Evolutionary conservation across 2,329 filamentous ascomycete species (phyloP), one percentile per base, ranked within the genome.

Genomic region (Fusarium keratoplasticum): DNA sequence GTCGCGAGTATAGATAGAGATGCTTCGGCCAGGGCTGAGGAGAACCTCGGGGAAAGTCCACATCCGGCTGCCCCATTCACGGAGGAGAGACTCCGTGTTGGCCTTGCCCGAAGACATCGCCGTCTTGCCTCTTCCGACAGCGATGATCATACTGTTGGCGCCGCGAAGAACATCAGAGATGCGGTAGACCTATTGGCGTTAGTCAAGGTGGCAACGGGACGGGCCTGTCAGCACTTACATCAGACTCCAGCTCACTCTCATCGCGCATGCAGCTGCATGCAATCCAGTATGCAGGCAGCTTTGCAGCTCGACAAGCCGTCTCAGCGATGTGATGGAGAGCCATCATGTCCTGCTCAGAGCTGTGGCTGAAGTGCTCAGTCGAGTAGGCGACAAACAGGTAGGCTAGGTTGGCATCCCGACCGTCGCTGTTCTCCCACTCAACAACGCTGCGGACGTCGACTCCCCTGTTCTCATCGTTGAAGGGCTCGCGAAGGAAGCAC

Each of bases 11-110:
- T 80, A 82, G 35, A 78, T 55, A 16, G 66, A 55, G 47, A 79
- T 77, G 40, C 42, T 71, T 35, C 66, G 67, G 8, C 77, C 77
- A 9, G 77, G 77, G 35, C 77, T 75, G 11, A 79, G 77, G 2
- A 79, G 77, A 40, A 79, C 74, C 60, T 79, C 77, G 2, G 77
- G 77, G 29, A 79, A 79, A 14, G 76, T 79, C 77, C 77, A 79
- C 76, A 79, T 79, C 14, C 76, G 73, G n/a, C 74, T 77, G 13
- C 77, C 77, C 77, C 77, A 79, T 70, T 79, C 76, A 11, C 72
- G 74, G 13, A 79, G 71, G 9, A 79, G 60, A n/a, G 66, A 52
- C 35, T 79, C 77, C 2, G 77, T 76, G 14, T 71, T 72, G 47
- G 59, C 44, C 36, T 74, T 76, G 18, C 58, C 67, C 20, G 71